Percentiles rank a stretch among this genome's conserved stretches.
Conservation (phyloP, 1,284 basidiomycete genomes). For the Coniferiporia weirii region DNA sequence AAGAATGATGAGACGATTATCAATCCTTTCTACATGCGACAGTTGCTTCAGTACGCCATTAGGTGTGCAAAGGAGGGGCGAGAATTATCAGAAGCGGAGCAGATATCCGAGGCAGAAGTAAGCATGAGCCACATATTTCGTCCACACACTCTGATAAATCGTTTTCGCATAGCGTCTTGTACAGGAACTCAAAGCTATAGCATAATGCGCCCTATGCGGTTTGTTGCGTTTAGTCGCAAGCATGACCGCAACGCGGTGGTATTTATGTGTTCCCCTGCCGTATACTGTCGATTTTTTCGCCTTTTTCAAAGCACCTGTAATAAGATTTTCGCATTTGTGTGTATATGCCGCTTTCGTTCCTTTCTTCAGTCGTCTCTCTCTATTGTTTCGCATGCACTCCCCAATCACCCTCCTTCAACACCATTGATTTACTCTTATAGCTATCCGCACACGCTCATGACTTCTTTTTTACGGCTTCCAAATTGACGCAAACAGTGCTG, state of each 20-base stretch:
- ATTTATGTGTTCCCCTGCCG: neutral
- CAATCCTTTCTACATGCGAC: slow-evolving; percentile 68
- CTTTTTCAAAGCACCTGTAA: neutral
- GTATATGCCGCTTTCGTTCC: neutral
- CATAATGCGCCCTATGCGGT: neutral
- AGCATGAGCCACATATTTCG: neutral
- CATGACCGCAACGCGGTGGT: neutral
- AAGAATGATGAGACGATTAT: slow-evolving; percentile 61
- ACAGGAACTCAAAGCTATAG: slow-evolving; percentile 4
- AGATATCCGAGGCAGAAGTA: slow-evolving; percentile 5
- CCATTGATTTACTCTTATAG: neutral
- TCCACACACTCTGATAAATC: neutral
- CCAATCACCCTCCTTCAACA: neutral
- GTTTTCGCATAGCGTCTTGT: slow-evolving; percentile 4
- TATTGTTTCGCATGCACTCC: neutral
- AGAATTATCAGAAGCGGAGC: slow-evolving; percentile 4
- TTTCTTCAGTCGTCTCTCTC: neutral
- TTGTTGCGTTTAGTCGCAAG: neutral
- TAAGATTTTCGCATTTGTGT: neutral
- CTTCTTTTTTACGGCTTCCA: neutral
- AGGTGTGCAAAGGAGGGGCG: neutral
- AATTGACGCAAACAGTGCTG: neutral
- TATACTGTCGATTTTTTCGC: neutral
- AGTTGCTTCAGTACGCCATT: slow-evolving; percentile 63
- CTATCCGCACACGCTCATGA: neutral